Base-by-base conservation (phyloP, 2,329 filamentous ascomycete species). In the Paecilomyces dactylethromorphus region DNA sequence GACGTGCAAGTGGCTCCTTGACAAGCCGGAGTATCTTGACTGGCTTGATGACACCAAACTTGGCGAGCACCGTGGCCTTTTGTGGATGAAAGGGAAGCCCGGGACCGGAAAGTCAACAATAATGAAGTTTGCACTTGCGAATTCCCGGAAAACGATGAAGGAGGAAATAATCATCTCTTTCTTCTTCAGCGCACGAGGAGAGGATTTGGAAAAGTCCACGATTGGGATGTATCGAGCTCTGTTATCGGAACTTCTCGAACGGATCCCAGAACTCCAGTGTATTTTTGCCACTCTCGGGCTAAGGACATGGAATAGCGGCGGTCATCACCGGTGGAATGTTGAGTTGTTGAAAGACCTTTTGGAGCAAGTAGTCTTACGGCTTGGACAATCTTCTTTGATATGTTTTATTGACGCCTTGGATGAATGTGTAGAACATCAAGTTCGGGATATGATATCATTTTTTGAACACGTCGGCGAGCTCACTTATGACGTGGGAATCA, bases 381-480 rank as follows among this genome's bases (percentile, higher is more conserved):
- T 70, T 1, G 61, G 59, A 6, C 11, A 59, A 18, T 58, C 58
- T 1, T 35, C 39, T 3, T 62, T 72, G 51, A 68, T 62, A 0
- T 76, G 71, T 53, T 74, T 79, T 55, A 68, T 81, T 45, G 79
- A 81, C 64, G 78, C 79, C 3, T 71, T 81, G 5, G 77, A 81
- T 59, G 78, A 81, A 63, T 79, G 77, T 62, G 63, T 75, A 3
- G 74, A 77, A 58, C 58, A 68, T 12, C 59, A 78, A 39, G 64
- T 76, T 5, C 64, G 66, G 33, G 69, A 75, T 2, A 75, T 79
- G 71, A 59, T 78, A 1, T 56, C 61, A 0, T 74, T 66, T 54
- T 71, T 79, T 53, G 68, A 77, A 57, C 54, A 68, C 0, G 58
- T 79, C 2, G 64, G 63, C 6, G 45, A 70, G 35, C 3, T 55